These are phyloP conservation scores for Penicillium janthinellum DNA, from an alignment of 2,329 filamentous ascomycete genomes.

Conservation along the genomic window DNA sequence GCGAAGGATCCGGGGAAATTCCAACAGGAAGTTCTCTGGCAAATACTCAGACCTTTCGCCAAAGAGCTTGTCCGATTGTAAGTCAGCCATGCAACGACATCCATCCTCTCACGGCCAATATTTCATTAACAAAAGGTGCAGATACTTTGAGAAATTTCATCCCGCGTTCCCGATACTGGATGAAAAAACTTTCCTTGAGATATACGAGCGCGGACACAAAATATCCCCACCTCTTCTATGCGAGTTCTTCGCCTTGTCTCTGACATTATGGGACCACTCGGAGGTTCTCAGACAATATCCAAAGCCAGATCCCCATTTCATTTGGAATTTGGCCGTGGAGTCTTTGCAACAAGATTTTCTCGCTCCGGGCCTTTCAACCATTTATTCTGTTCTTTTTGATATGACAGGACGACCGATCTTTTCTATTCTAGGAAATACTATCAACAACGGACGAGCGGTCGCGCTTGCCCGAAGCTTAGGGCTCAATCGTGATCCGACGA, in stretches of 20 bases:
- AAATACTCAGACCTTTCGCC: not conserved
- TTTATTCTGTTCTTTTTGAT: conserved; percentile 3
- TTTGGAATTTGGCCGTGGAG: conserved; percentile 1
- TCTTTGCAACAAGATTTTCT: conserved; percentile 1
- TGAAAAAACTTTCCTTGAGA: not conserved
- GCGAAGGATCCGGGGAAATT: not conserved
- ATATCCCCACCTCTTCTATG: not conserved
- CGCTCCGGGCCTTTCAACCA: not conserved
- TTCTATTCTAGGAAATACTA: conserved; percentile 1
- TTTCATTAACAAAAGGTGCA: not conserved
- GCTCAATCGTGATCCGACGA: conserved; percentile 1
- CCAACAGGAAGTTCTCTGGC: not conserved
- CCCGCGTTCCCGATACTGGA: conserved; percentile 1
- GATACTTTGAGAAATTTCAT: conserved; percentile 1
- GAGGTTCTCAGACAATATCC: not conserved
- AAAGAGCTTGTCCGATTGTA: not conserved
- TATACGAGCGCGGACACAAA: conserved; percentile 1
- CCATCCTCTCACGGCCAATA: no score
- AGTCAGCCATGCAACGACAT: not conserved
- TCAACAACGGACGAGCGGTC: conserved; percentile 1
- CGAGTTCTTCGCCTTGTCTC: not conserved
- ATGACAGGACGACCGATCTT: conserved; percentile 2
- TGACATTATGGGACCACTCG: conserved; percentile 2
- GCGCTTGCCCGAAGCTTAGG: not conserved
- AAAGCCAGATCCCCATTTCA: not conserved